phyloP scores from a whole-genome alignment of 495 filamentous ascomycete species.

The Lasiosphaeria miniovina region DNA sequence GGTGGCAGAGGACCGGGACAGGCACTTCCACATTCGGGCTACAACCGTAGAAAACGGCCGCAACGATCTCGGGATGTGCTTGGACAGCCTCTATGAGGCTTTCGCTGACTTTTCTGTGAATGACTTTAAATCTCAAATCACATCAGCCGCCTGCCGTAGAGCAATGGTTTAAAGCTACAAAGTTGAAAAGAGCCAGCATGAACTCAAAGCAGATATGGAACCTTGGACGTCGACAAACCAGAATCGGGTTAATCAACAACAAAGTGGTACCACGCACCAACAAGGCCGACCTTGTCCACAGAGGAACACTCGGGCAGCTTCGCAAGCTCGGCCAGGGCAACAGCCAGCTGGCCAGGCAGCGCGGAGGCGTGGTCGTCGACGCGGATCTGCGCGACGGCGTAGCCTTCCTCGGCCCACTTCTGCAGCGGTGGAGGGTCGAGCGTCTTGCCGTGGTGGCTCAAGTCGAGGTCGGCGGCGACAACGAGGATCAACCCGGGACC shows the following conservation, averaged over 20 bases:
- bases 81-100: conserved; percentile 14
- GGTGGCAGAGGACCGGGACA: not conserved
- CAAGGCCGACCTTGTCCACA: conserved; percentile 30
- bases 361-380: conserved; percentile 4
- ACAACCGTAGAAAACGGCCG: conserved; percentile 31
- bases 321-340: conserved; percentile 24
- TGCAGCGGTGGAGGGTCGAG: conserved; percentile 45
- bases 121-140: conserved; percentile 11
- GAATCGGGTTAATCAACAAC: not conserved
- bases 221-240: not conserved
- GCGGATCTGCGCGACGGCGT: conserved; percentile 45
- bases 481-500: conserved; percentile 56
- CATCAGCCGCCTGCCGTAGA: no score
- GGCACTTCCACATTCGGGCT: not conserved
- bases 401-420: conserved; percentile 63
- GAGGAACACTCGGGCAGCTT: conserved; percentile 27
- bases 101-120: not conserved
- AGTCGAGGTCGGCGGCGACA: conserved; percentile 10
- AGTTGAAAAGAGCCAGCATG: not conserved
- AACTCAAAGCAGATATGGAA: not conserved
- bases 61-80: conserved; percentile 26
- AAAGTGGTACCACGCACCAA: conserved; percentile 28
- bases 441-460: conserved; percentile 18
- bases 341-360: conserved; percentile 6
- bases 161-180: no score